These are phyloP conservation scores for Acmispon strigosus DNA, from an alignment of 306 rosid species.

Conservation along the genomic window DNA sequence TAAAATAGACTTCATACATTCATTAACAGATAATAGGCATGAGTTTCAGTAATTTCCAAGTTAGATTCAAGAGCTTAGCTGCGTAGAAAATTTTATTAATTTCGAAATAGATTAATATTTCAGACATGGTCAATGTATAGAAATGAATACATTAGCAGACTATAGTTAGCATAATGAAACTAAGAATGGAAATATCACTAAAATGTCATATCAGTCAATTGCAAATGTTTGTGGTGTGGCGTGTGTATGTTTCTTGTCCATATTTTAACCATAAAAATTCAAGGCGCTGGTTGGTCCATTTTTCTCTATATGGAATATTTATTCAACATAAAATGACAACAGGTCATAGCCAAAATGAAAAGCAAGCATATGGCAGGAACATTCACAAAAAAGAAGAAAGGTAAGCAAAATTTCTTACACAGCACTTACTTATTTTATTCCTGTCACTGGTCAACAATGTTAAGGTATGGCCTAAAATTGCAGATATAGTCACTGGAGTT, in stretches of 20 bases:
- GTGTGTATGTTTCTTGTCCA: not conserved
- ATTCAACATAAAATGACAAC: conserved; percentile 29
- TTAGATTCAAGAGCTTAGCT: not conserved
- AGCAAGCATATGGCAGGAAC: conserved; percentile 91
- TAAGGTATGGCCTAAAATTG: conserved; percentile 32
- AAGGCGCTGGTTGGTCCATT: not conserved
- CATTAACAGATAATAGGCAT: not conserved
- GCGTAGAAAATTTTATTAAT: not conserved
- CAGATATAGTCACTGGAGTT: conserved; percentile 76
- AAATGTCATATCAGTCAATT: not conserved
- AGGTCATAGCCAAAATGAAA: conserved; percentile 90
- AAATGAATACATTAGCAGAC: not conserved
- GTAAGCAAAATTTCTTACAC: conserved; percentile 46
- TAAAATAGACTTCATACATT: conserved; percentile 1
- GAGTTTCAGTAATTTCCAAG: not conserved
- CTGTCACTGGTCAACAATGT: conserved; percentile 6
- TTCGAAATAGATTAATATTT: not conserved
- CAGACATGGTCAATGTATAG: not conserved
- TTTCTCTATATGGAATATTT: not conserved
- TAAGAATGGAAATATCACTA: not conserved
- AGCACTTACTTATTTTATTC: conserved; percentile 2
- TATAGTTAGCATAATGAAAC: not conserved
- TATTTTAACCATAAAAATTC: too few relatives aligned
- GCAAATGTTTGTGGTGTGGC: not conserved
- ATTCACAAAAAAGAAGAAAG: conserved; percentile 81